phyloP scores from a whole-genome alignment of 2,329 filamentous ascomycete species.

The Colletotrichum sp. region DNA sequence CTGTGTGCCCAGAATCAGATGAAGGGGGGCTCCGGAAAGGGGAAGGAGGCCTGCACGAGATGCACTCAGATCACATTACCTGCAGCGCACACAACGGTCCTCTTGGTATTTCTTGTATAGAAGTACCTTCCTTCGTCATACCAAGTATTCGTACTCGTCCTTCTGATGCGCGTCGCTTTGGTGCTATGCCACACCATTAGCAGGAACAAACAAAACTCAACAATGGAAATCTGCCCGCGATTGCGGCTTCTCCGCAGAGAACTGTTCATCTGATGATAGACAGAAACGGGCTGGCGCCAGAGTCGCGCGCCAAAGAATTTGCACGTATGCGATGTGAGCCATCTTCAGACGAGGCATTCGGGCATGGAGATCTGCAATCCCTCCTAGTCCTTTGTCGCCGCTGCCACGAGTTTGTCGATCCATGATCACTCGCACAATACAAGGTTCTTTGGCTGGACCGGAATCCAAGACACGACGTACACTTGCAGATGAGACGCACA shows the following conservation, averaged over 20 bases:
- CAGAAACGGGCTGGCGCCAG: neutral
- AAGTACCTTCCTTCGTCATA: neutral
- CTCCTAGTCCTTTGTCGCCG: neutral
- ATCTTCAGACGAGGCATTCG: neutral
- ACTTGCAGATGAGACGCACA: neutral
- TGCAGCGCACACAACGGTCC: neutral
- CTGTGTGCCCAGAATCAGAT: neutral
- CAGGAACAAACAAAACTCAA: neutral
- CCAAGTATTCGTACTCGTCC: neutral
- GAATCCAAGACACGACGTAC: neutral
- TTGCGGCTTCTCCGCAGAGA: neutral
- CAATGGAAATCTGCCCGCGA: neutral
- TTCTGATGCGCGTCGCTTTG: neutral
- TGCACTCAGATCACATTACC: neutral
- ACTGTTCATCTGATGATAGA: neutral
- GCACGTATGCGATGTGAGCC: neutral
- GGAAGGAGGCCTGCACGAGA: neutral
- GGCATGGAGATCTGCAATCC: neutral
- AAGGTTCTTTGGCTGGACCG: neutral
- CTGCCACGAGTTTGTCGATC: neutral
- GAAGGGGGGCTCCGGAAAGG: neutral
- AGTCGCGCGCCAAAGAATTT: neutral
- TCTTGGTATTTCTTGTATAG: neutral
- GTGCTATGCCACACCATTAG: neutral
- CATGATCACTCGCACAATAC: neutral